Evolutionary conservation across 1,284 basidiomycete species (phyloP).

Genomic region (Porogramme epimiltina): DNA sequence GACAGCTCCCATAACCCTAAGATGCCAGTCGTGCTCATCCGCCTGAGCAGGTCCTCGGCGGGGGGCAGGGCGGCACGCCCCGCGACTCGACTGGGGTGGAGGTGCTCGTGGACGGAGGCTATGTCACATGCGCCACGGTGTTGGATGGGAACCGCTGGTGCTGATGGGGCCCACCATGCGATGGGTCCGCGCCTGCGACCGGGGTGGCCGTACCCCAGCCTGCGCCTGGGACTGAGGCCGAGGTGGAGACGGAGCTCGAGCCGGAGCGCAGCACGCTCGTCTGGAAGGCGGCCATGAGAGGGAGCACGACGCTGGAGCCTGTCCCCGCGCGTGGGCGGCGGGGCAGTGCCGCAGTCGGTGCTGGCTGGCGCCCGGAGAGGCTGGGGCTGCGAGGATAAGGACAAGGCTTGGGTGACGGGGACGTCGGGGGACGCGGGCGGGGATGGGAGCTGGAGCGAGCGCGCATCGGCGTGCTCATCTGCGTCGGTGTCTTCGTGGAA

Average conservation of each 20-base stretch:
- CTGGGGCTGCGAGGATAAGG: conserved; percentile 21
- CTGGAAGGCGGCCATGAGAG: conserved; percentile 29
- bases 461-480: conserved; percentile 17
- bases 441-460: conserved; percentile 32
- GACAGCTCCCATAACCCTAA: no score
- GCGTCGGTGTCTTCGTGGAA: conserved; percentile 23
- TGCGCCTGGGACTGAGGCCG: conserved; percentile 3
- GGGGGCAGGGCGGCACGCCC: conserved; percentile 9
- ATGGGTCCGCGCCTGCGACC: background rate
- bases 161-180: no score
- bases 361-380: conserved; percentile 21
- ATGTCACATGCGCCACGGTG: conserved; percentile 1
- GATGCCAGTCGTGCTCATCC: conserved; percentile 26
- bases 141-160: conserved; percentile 20
- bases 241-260: background rate
- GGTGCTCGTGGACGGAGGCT: conserved; percentile 3
- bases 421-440: conserved; percentile 31
- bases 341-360: conserved; percentile 23
- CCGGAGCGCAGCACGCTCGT: conserved; percentile 25
- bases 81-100: conserved; percentile 21
- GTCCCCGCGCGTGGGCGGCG: conserved; percentile 28
- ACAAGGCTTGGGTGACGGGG: conserved; percentile 6
- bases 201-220: background rate
- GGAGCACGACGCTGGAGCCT: conserved; percentile 18
- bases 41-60: conserved; percentile 19